A percentile compares a stretch with the other conserved stretches of the same genome.
Evolutionary conservation across 768 basidiomycete genomes (phyloP).

Genomic region (Russula olivacea): DNA sequence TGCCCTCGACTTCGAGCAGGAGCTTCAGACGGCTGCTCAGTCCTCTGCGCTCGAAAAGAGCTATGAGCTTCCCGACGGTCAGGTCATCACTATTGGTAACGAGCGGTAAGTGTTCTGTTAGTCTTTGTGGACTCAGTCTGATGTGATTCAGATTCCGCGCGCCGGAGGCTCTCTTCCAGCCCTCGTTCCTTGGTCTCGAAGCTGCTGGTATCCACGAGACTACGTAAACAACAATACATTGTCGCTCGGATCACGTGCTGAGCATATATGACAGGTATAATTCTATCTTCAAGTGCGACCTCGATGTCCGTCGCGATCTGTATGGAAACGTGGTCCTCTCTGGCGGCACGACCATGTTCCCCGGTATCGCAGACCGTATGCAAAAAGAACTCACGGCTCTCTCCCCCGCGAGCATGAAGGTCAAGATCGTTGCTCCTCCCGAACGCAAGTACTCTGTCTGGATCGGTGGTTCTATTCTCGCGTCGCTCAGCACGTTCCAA

Average conservation of each 20-base stretch:
- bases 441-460: conserved; percentile 96
- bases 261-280: conserved; percentile 40
- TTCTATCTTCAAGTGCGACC: conserved; percentile 63
- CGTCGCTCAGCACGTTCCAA: conserved; percentile 92
- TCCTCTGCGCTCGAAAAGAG: conserved; percentile 88
- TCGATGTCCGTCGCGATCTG: conserved; percentile 77
- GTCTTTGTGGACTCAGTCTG: background rate
- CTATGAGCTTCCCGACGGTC: conserved; percentile 89
- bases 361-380: conserved; percentile 94
- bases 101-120: conserved; percentile 40
- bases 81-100: conserved; percentile 83
- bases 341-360: conserved; percentile 68
- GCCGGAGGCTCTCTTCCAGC: conserved; percentile 55
- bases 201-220: conserved; percentile 79
- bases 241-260: background rate
- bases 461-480: conserved; percentile 84
- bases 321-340: conserved; percentile 83
- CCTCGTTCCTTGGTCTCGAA: conserved; percentile 60
- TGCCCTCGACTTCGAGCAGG: conserved; percentile 90
- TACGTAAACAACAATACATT: conserved; percentile 36
- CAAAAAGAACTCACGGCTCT: conserved; percentile 86
- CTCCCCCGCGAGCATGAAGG: conserved; percentile 87
- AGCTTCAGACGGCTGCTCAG: conserved; percentile 85
- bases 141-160: conserved; percentile 43
- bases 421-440: conserved; percentile 90